These are phyloP conservation scores for Pulveroboletus sp. DNA, from an alignment of 768 basidiomycete species.

Conservation along the genomic window DNA sequence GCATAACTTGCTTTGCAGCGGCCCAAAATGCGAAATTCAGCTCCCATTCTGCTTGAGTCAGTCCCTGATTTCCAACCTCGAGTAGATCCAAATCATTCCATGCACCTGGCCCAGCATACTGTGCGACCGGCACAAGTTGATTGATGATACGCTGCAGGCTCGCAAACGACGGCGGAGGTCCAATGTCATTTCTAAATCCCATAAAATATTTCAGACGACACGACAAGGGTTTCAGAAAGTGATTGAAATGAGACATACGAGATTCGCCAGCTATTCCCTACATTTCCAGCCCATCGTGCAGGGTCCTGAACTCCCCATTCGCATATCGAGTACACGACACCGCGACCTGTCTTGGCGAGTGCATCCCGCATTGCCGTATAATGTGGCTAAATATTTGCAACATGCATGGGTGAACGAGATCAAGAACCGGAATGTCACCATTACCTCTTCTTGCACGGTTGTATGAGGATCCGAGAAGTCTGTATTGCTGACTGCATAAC, in stretches of 20 bases:
- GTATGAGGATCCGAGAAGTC: slow-evolving; percentile 2
- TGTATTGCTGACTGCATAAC: slow-evolving; percentile 2
- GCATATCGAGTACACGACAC: slow-evolving; percentile 49
- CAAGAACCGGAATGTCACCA: not conserved
- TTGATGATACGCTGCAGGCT: slow-evolving; percentile 13
- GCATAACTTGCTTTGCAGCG: slow-evolving; percentile 3
- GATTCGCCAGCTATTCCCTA: slow-evolving; percentile 51
- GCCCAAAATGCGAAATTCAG: slow-evolving; percentile 16
- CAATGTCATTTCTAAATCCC: slow-evolving; percentile 7
- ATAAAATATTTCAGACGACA: not conserved
- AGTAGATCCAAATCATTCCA: slow-evolving; percentile 54
- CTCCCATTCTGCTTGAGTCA: slow-evolving; percentile 28
- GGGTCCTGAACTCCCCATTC: slow-evolving; percentile 51
- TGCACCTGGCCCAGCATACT: slow-evolving; percentile 44
- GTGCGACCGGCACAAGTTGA: slow-evolving; percentile 41
- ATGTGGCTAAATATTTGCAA: not conserved
- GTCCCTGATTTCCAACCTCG: slow-evolving; percentile 46
- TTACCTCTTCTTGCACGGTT: slow-evolving; percentile 4
- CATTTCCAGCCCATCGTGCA: slow-evolving; percentile 42
- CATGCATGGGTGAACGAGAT: not conserved
- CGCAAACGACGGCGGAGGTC: slow-evolving; percentile 10
- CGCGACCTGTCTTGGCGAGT: not conserved
- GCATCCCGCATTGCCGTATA: slow-evolving; percentile 9
- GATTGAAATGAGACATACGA: slow-evolving; percentile 30
- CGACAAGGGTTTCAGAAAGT: not conserved